Evolutionary conservation across 2,329 filamentous ascomycete species (phyloP).

Genomic region (Akanthomyces uredinophilus): DNA sequence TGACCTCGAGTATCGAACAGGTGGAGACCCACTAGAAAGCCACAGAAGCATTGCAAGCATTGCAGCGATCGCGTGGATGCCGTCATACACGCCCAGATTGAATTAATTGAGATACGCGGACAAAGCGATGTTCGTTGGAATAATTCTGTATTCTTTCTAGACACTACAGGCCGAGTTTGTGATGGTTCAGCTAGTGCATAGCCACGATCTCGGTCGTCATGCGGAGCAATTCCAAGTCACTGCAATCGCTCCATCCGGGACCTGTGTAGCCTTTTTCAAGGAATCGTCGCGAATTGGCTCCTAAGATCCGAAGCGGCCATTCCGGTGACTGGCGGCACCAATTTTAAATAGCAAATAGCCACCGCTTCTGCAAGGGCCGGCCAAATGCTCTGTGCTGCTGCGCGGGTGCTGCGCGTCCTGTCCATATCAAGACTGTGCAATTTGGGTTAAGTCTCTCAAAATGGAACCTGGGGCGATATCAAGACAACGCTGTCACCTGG

Average conservation of each 20-base stretch:
- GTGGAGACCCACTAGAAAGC: neutral
- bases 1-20: neutral
- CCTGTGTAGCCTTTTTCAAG: neutral
- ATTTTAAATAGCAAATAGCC: no score
- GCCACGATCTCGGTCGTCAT: neutral
- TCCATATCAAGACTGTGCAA: neutral
- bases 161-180: neutral
- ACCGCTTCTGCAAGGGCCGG: neutral
- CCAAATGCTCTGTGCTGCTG: neutral
- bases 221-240: neutral
- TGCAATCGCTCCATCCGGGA: neutral
- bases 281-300: neutral
- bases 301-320: neutral
- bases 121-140: neutral
- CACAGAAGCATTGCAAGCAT: neutral
- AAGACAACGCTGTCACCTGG: slow-evolving; percentile 68
- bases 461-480: slow-evolving; percentile 57
- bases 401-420: neutral
- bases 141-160: neutral
- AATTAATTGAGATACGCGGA: neutral
- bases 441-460: slow-evolving; percentile 23
- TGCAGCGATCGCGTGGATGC: neutral
- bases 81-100: neutral
- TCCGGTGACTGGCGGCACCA: no score
- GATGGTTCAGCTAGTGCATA: neutral